phyloP scores from a whole-genome alignment of 202 grass and related monocot genomes.

The Dendrocalamus latiflorus region DNA sequence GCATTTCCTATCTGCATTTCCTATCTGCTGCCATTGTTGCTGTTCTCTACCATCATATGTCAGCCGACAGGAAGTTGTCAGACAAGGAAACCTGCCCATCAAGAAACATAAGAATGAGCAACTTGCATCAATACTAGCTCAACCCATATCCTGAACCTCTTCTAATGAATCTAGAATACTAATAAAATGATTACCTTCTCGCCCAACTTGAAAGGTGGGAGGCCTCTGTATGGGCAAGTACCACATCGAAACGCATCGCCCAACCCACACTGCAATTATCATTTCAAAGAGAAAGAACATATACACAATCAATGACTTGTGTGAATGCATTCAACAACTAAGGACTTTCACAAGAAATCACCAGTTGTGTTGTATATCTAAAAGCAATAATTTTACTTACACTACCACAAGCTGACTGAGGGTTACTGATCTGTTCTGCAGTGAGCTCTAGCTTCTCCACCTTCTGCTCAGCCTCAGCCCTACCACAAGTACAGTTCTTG shows the following conservation, averaged over 20 bases:
- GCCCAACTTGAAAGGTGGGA: constrained; percentile 77
- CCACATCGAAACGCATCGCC: constrained; percentile 90
- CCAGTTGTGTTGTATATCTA: background rate
- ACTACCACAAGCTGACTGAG: no score
- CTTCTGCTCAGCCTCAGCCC: no score
- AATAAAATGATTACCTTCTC: constrained; percentile 62
- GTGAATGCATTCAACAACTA: background rate
- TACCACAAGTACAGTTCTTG: no score
- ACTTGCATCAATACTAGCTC: background rate
- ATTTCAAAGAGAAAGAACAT: background rate
- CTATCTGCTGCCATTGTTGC: background rate
- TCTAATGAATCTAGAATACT: background rate
- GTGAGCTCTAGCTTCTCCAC: no score
- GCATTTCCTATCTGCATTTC: constrained; percentile 6
- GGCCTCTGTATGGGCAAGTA: constrained; percentile 84
- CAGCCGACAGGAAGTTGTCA: constrained; percentile 61
- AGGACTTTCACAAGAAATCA: background rate
- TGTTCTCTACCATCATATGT: constrained; percentile 61
- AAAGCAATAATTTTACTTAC: background rate
- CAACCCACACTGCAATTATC: constrained; percentile 70
- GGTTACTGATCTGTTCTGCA: no score
- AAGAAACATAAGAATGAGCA: background rate
- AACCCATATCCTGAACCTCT: background rate
- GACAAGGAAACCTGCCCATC: constrained; percentile 61
- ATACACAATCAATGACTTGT: background rate